Base-by-base conservation (phyloP, 176 grass and related monocot genomes). In the Guadua angustifolia region DNA sequence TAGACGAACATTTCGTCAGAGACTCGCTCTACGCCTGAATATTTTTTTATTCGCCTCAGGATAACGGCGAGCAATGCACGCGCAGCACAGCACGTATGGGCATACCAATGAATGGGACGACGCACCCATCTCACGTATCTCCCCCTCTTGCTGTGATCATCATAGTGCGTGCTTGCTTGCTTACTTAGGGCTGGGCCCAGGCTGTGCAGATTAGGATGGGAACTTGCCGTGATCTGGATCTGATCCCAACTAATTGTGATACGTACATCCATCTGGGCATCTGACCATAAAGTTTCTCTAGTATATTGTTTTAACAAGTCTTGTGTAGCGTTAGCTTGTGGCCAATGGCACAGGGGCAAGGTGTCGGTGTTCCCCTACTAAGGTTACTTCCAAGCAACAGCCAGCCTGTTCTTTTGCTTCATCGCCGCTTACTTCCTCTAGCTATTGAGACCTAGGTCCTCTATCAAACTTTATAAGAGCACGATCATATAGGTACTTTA, bases 321-420 rank as follows among this genome's bases (percentile, higher is more conserved):
- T 39, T 56, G 21, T 17, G 61, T 33, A 15, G 55, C 1, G 13
- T 49, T 18, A 42, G 53, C 57, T 81, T 35, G 68, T 39, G 79
- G 59, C 40, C 74, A 87, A 83, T 52, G 59, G 32, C 42, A 36
- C 63, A 15, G 38, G 39, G 49, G 12, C 55, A 24, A 61, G 79
- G 79, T 91, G 89, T 91, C 89, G 85, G 89, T 87, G 89, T 38
- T 63, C 47, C 6, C 36, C 73, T 38, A 7, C 14, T 42, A 56
- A 29, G 59, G 17, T 86, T 78, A 55, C 89, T 84, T 90, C 22
- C 89, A 91, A 87, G 89, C 89, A 91, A 91, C 89, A 80, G 69
- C 89, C 67, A 73, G 73, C 46, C 66, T 85, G 88, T 73, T 68
- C 22, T 71, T 60, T 45, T 32, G 35, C 43, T n/a, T 10, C 72